Evolutionary conservation across 1,284 basidiomycete species (phyloP).

Genomic region (Butyriboletus appendiculatus): DNA sequence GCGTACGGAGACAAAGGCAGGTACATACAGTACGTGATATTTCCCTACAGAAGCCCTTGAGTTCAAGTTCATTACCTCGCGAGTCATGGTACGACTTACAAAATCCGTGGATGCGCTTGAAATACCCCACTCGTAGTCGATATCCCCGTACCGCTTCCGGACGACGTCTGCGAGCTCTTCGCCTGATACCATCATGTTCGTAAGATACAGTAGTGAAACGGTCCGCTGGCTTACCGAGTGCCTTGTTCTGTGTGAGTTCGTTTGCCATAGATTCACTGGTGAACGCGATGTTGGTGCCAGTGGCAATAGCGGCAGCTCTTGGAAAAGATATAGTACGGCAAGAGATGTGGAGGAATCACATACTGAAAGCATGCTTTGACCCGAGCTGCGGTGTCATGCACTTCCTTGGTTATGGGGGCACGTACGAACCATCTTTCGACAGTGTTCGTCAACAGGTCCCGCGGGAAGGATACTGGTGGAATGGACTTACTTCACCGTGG

Average conservation of each 20-base stretch:
- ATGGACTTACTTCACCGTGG: constrained; percentile 54
- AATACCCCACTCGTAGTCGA: constrained; percentile 57
- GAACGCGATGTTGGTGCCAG: constrained; percentile 65
- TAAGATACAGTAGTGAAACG: background rate
- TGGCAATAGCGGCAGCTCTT: constrained; percentile 46
- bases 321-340: background rate
- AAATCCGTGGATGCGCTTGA: constrained; percentile 72
- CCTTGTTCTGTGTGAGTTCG: constrained; percentile 66
- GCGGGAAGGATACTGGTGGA: background rate
- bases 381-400: constrained; percentile 54
- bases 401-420: constrained; percentile 61
- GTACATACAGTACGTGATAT: constrained; percentile 55
- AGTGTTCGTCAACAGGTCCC: background rate
- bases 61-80: background rate
- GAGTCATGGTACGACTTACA: constrained; percentile 18
- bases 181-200: constrained; percentile 35
- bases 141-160: constrained; percentile 51
- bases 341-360: constrained; percentile 22
- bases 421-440: constrained; percentile 61
- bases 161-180: constrained; percentile 57
- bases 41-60: constrained; percentile 45
- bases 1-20: background rate
- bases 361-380: constrained; percentile 76
- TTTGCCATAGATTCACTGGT: constrained; percentile 41
- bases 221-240: constrained; percentile 45